Conservation (phyloP, 352 stramenopile genomes). For the Pythium chondricola region DNA sequence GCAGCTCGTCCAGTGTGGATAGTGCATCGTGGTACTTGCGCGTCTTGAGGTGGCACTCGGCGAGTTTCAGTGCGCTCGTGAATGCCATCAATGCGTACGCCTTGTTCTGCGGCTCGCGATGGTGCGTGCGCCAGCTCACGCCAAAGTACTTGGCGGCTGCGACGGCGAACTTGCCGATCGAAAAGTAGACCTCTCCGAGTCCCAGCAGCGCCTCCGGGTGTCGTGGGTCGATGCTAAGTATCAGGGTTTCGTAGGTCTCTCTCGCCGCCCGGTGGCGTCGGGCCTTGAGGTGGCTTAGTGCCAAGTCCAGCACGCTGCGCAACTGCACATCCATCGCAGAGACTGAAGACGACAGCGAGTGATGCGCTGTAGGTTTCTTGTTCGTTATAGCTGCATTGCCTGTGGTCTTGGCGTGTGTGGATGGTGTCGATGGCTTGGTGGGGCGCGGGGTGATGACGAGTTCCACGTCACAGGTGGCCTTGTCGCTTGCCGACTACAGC, state of each 20-base stretch:
- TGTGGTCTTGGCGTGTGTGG: background rate
- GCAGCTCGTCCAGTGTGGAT: constrained; percentile 32
- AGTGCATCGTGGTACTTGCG: constrained; percentile 23
- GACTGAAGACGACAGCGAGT: background rate
- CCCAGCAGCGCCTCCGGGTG: constrained; percentile 45
- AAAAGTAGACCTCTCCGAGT: constrained; percentile 43
- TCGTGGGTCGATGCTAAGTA: constrained; percentile 28
- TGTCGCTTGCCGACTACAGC: background rate
- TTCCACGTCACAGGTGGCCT: constrained; percentile 16
- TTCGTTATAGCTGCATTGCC: background rate
- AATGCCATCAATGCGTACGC: constrained; percentile 26
- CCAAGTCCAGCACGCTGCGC: constrained; percentile 27
- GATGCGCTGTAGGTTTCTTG: background rate
- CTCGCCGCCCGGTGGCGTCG: constrained; percentile 38
- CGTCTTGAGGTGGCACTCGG: constrained; percentile 36
- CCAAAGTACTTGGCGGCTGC: constrained; percentile 35
- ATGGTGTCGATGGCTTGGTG: no score
- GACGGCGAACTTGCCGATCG: constrained; percentile 31
- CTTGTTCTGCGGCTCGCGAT: constrained; percentile 19
- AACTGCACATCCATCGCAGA: constrained; percentile 17
- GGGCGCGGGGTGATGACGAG: constrained; percentile 14
- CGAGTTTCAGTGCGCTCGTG: constrained; percentile 35
- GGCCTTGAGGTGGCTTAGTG: constrained; percentile 33
- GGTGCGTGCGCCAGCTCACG: constrained; percentile 35
- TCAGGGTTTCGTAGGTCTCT: constrained; percentile 38